Percentiles rank a stretch among this genome's conserved stretches.
These are phyloP conservation scores for Hansenula lynferdii DNA, from an alignment of 1,139 yeast species.

Conservation along the genomic window DNA sequence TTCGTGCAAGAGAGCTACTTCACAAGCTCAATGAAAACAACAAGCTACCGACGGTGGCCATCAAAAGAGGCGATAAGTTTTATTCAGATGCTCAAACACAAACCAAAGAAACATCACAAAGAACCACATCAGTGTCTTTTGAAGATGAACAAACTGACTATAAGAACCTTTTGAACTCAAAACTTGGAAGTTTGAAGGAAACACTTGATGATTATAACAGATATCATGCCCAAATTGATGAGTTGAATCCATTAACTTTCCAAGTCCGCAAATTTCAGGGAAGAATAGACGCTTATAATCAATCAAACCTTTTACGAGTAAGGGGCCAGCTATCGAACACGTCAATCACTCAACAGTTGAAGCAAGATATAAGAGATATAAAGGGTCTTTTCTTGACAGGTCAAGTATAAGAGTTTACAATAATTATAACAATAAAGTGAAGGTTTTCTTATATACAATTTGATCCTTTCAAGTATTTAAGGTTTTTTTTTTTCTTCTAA, in stretches of 20 bases:
- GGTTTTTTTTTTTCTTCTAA: no score
- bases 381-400: conserved; percentile 33
- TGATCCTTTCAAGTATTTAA: no score
- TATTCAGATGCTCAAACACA: conserved; percentile 37
- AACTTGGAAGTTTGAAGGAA: conserved; percentile 14
- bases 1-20: conserved; percentile 21
- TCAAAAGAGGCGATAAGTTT: conserved; percentile 35
- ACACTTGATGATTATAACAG: conserved; percentile 20
- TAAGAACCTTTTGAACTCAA: conserved; percentile 8
- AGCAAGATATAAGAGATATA: conserved; percentile 25
- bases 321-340: conserved; percentile 17
- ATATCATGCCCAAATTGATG: conserved; percentile 21
- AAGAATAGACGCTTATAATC: conserved; percentile 23
- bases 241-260: conserved; percentile 31
- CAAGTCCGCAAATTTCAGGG: conserved; percentile 35
- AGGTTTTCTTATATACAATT: neutral
- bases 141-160: conserved; percentile 4
- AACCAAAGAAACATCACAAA: conserved; percentile 18
- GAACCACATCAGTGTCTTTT: conserved; percentile 7
- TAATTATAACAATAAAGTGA: neutral
- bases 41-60: conserved; percentile 29
- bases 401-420: conserved; percentile 21
- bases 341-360: conserved; percentile 15
- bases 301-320: conserved; percentile 33
- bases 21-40: conserved; percentile 16